phyloP scores from a whole-genome alignment of 345 rosid species.

The Xanthoceras sorbifolium region DNA sequence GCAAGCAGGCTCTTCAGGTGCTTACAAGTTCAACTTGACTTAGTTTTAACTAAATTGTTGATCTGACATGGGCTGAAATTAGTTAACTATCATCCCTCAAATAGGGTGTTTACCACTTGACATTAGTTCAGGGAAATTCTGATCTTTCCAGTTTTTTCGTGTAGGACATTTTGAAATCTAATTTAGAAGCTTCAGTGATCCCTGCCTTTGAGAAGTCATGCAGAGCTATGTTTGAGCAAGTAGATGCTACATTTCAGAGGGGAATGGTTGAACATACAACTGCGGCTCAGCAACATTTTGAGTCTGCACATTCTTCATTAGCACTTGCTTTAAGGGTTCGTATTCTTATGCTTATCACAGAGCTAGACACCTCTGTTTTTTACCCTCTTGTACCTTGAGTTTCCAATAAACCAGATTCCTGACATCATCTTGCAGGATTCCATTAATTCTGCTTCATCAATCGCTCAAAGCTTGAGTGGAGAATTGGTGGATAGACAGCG shows the following conservation, averaged over 20 bases:
- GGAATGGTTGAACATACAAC: constrained; percentile 77
- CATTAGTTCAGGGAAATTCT: constrained; percentile 19
- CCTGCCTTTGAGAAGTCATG: constrained; percentile 95
- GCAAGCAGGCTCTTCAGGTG: constrained; percentile 94
- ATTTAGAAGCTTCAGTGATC: constrained; percentile 69
- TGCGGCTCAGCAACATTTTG: constrained; percentile 74
- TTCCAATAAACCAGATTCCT: neutral
- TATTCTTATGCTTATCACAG: neutral
- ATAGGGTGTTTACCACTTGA: constrained; percentile 1
- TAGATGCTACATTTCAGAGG: constrained; percentile 76
- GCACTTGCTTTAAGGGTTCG: constrained; percentile 75
- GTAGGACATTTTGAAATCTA: constrained; percentile 74
- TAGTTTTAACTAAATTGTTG: neutral
- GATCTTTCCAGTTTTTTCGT: constrained; percentile 13
- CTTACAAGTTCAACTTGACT: constrained; percentile 14
- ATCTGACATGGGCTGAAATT: neutral
- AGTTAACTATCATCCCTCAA: neutral
- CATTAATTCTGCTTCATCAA: constrained; percentile 67
- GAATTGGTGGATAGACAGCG: constrained; percentile 81
- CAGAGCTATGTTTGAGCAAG: constrained; percentile 89
- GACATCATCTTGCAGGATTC: constrained; percentile 59
- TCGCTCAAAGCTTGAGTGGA: constrained; percentile 65
- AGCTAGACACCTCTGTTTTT: neutral
- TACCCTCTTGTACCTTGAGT: neutral
- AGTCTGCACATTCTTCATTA: constrained; percentile 66